These are phyloP conservation scores for Suillus hirtellus DNA, from an alignment of 768 basidiomycete genomes.

Conservation along the genomic window DNA sequence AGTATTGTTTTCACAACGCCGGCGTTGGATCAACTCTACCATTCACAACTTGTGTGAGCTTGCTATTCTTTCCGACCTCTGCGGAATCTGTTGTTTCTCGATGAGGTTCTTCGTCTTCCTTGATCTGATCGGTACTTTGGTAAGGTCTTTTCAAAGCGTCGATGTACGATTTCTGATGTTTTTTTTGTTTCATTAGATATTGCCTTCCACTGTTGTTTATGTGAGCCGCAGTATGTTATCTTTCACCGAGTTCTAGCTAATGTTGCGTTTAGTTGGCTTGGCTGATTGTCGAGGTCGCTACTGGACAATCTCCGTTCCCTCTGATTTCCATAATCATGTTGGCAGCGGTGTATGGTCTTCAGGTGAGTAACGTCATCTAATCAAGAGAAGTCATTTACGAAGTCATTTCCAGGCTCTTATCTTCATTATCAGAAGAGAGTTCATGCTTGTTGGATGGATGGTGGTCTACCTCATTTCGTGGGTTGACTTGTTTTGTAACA, in stretches of 20 bases:
- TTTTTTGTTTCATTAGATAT: conserved; percentile 39
- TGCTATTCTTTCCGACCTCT: conserved; percentile 60
- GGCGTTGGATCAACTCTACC: conserved; percentile 77
- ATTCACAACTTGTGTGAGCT: conserved; percentile 69
- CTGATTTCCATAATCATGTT: conserved; percentile 67
- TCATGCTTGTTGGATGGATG: conserved; percentile 78
- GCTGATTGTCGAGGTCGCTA: conserved; percentile 59
- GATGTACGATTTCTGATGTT: conserved; percentile 13
- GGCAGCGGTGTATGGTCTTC: conserved; percentile 67
- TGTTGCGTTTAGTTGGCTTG: conserved; percentile 47
- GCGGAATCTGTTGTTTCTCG: conserved; percentile 73
- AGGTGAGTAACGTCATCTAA: conserved; percentile 36
- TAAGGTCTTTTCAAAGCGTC: conserved; percentile 23
- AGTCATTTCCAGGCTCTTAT: conserved; percentile 46
- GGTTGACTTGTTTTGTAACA: conserved; percentile 25
- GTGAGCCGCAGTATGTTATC: conserved; percentile 35
- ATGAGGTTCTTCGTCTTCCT: conserved; percentile 73
- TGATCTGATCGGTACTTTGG: conserved; percentile 64
- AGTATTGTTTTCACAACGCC: conserved; percentile 64
- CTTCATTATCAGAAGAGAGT: conserved; percentile 73
- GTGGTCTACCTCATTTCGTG: conserved; percentile 67
- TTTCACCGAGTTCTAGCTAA: conserved; percentile 16
- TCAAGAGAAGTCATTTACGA: conserved; percentile 8
- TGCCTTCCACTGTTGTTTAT: conserved; percentile 63
- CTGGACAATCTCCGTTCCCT: conserved; percentile 53